Evolutionary conservation across 2,329 filamentous ascomycete genomes (phyloP).

Genomic region (Penicillium sp.): DNA sequence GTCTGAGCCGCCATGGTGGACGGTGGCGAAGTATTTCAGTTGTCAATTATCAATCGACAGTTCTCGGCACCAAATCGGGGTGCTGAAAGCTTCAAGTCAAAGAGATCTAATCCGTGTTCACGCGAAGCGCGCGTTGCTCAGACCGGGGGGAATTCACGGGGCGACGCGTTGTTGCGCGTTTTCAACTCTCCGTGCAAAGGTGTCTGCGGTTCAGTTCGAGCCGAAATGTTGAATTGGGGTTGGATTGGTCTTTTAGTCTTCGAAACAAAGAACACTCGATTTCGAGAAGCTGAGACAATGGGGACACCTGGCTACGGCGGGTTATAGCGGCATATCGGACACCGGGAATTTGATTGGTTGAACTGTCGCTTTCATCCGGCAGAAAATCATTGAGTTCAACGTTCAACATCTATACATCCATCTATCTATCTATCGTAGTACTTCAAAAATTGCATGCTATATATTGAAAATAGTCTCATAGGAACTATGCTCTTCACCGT

Average conservation of each 20-base stretch:
- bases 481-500: background rate
- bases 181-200: background rate
- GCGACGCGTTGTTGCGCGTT: background rate
- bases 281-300: conserved; percentile 3
- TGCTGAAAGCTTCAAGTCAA: background rate
- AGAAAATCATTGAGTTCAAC: background rate
- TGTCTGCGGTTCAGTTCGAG: background rate
- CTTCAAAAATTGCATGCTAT: background rate
- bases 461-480: background rate
- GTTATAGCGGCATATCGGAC: background rate
- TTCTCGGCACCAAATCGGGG: background rate
- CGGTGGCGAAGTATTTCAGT: background rate
- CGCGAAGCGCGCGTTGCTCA: conserved; percentile 5
- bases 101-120: background rate
- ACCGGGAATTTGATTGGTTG: background rate
- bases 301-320: background rate
- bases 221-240: background rate
- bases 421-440: background rate
- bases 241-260: background rate
- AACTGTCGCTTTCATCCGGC: background rate
- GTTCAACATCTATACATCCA: background rate
- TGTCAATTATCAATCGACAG: background rate
- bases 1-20: conserved; percentile 22
- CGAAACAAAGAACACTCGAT: conserved; percentile 6
- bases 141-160: background rate